Evolutionary conservation across 352 stramenopile species (phyloP).

Genomic region (Hyphochytrium catenoides): DNA sequence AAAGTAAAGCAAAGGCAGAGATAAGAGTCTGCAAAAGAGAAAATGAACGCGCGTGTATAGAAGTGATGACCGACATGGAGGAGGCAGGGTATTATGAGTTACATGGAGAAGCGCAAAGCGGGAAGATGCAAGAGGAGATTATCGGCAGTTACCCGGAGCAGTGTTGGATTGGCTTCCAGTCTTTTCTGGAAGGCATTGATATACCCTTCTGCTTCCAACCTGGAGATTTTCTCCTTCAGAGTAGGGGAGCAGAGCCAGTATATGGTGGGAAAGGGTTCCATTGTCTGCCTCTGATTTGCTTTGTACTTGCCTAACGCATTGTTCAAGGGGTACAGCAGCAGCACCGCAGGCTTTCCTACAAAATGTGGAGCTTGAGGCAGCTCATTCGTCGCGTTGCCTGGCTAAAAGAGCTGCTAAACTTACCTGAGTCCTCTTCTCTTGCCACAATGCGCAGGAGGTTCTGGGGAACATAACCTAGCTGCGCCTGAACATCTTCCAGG

Average conservation of each 20-base stretch:
- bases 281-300: conserved; percentile 20
- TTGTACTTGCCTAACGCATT: conserved; percentile 27
- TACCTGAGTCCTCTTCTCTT: conserved; percentile 6
- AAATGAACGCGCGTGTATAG: no score
- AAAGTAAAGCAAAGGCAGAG: no score
- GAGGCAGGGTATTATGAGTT: conserved; percentile 2
- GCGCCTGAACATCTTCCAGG: conserved; percentile 14
- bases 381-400: conserved; percentile 4
- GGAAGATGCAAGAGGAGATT: no score
- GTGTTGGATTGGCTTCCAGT: conserved; percentile 14
- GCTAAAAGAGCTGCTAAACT: no score
- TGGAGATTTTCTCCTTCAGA: conserved; percentile 22
- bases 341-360: conserved; percentile 15
- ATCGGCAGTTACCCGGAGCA: conserved; percentile 18
- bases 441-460: conserved; percentile 22
- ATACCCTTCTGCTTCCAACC: conserved; percentile 23
- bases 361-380: no score
- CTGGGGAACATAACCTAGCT: conserved; percentile 23
- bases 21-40: no score
- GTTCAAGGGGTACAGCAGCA: conserved; percentile 28
- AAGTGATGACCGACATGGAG: no score
- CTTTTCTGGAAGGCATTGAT: conserved; percentile 18
- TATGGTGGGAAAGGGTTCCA: conserved; percentile 35
- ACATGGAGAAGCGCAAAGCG: conserved; percentile 1
- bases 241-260: conserved; percentile 25